Percentiles rank a stretch among this genome's conserved stretches.
These are phyloP conservation scores for Talaromyces verruculosus DNA, from an alignment of 2,329 filamentous ascomycete genomes.

Conservation along the genomic window DNA sequence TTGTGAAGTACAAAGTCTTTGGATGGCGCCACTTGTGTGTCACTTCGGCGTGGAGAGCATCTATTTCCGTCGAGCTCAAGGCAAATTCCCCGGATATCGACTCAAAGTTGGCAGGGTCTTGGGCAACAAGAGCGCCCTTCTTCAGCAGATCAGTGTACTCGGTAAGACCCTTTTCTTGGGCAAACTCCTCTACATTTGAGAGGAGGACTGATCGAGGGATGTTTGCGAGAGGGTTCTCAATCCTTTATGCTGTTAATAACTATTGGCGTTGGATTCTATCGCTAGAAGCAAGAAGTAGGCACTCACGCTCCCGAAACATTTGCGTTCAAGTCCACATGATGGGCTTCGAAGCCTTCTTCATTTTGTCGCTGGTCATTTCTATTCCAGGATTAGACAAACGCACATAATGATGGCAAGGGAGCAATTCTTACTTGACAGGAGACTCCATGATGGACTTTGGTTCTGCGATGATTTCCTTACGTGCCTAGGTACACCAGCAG, in stretches of 20 bases:
- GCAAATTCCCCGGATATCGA: constrained; percentile 29
- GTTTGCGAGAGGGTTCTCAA: constrained; percentile 49
- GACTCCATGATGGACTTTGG: neutral
- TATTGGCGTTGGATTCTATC: neutral
- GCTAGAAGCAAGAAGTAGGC: neutral
- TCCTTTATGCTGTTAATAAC: constrained; percentile 30
- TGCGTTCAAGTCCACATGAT: neutral
- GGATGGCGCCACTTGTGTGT: constrained; percentile 54
- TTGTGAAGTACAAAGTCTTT: constrained; percentile 49
- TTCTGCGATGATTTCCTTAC: neutral
- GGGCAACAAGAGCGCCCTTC: constrained; percentile 53
- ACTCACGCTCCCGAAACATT: neutral
- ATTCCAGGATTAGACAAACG: neutral
- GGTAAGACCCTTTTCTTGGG: constrained; percentile 41
- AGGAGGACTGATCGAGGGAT: constrained; percentile 38
- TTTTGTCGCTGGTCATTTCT: neutral
- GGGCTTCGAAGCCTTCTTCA: constrained; percentile 1
- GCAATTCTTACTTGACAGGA: neutral
- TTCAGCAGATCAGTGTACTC: constrained; percentile 45
- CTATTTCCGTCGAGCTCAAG: constrained; percentile 41
- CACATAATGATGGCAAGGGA: neutral
- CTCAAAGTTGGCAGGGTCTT: constrained; percentile 46
- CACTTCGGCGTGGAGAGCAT: constrained; percentile 47
- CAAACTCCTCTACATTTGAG: constrained; percentile 32
- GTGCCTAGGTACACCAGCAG: neutral